Evolutionary conservation across 2,329 filamentous ascomycete species (phyloP).

Genomic region (Aspergillus sp.): DNA sequence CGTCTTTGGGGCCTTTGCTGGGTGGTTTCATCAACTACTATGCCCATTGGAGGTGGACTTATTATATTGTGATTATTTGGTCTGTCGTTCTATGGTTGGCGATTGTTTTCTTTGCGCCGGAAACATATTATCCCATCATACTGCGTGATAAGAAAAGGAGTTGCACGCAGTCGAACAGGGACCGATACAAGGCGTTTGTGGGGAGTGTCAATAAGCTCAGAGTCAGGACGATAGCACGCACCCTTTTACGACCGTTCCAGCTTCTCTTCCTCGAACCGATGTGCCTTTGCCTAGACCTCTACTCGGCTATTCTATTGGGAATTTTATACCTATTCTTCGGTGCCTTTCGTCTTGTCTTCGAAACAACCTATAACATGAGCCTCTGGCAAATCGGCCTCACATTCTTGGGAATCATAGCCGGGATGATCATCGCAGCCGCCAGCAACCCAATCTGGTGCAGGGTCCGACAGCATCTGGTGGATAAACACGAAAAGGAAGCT

Average conservation of each 20-base stretch:
- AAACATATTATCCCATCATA: slow-evolving; percentile 64
- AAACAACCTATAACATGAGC: slow-evolving; percentile 66
- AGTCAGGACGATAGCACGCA: slow-evolving; percentile 53
- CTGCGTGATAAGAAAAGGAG: slow-evolving; percentile 54
- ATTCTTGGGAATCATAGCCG: slow-evolving; percentile 53
- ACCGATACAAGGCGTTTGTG: slow-evolving; percentile 66
- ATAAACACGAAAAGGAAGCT: slow-evolving; percentile 17
- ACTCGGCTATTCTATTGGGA: slow-evolving; percentile 73
- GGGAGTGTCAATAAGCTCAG: slow-evolving; percentile 49
- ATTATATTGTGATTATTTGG: slow-evolving; percentile 80
- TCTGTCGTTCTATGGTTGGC: slow-evolving; percentile 54
- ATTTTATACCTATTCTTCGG: slow-evolving; percentile 86
- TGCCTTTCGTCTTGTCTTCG: slow-evolving; percentile 73
- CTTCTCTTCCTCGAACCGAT: slow-evolving; percentile 77
- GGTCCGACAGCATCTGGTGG: slow-evolving; percentile 29
- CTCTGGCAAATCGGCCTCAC: slow-evolving; percentile 70
- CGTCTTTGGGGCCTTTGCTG: slow-evolving; percentile 7
- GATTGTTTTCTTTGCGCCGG: slow-evolving; percentile 69
- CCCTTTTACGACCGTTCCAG: slow-evolving; percentile 64
- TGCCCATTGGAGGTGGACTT: slow-evolving; percentile 61
- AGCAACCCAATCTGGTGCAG: slow-evolving; percentile 32
- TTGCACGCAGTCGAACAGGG: slow-evolving; percentile 66
- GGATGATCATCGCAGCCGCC: slow-evolving; percentile 33
- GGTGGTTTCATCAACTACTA: slow-evolving; percentile 11
- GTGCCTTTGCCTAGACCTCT: slow-evolving; percentile 71